These are phyloP conservation scores for Penicillium fimorum DNA, from an alignment of 495 filamentous ascomycete species.

Conservation along the genomic window DNA sequence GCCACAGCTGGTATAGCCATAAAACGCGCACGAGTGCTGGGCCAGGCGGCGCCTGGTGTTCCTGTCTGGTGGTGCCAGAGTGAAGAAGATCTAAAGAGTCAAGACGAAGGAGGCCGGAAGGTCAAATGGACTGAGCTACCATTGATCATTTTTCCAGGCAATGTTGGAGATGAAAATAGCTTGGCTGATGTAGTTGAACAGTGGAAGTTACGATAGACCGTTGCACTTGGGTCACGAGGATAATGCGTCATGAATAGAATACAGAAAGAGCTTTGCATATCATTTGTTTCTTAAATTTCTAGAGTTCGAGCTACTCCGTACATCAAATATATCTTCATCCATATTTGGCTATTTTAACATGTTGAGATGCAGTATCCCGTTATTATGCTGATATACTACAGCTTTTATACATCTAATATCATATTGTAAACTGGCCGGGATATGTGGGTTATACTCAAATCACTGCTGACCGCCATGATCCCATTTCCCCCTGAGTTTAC, in stretches of 20 bases:
- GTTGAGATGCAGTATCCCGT: too few relatives aligned
- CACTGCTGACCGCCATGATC: too few relatives aligned
- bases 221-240: not conserved
- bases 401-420: too few relatives aligned
- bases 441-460: too few relatives aligned
- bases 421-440: too few relatives aligned
- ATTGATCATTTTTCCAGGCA: constrained; percentile 1
- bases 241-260: not conserved
- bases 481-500: too few relatives aligned
- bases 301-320: too few relatives aligned
- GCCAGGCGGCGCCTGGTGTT: constrained; percentile 1
- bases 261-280: too few relatives aligned
- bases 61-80: not conserved
- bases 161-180: constrained; percentile 1
- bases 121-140: not conserved
- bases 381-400: too few relatives aligned
- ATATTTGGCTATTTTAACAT: too few relatives aligned
- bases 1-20: not conserved
- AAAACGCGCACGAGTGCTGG: not conserved
- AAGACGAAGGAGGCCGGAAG: not conserved
- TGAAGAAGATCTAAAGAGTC: not conserved
- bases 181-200: not conserved
- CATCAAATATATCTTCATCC: too few relatives aligned
- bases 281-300: too few relatives aligned
- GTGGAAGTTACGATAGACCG: not conserved